Conservation (phyloP, 2,329 filamentous ascomycete genomes). For the Sclerotinia glacialis region DNA sequence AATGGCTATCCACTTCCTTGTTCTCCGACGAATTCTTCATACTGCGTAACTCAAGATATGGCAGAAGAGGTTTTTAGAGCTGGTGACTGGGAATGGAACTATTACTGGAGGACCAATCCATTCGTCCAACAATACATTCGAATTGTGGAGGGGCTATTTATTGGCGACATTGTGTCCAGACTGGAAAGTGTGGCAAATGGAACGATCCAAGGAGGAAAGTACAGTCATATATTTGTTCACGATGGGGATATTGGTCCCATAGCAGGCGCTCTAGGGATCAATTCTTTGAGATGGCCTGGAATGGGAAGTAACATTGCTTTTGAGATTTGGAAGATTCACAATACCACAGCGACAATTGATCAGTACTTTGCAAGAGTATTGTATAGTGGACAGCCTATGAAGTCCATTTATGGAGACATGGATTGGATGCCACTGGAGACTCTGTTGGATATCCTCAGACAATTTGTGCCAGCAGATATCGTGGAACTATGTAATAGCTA, state of each 20-base stretch:
- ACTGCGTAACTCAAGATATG: constrained; percentile 40
- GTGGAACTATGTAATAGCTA: constrained; percentile 17
- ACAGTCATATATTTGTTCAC: constrained; percentile 40
- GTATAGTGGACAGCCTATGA: constrained; percentile 33
- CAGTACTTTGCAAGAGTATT: constrained; percentile 34
- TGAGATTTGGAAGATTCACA: constrained; percentile 40
- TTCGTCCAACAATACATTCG: constrained; percentile 42
- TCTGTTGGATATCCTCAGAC: constrained; percentile 26
- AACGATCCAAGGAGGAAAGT: constrained; percentile 28
- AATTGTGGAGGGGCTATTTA: constrained; percentile 42
- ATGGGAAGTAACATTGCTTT: constrained; percentile 43
- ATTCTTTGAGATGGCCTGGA: constrained; percentile 42
- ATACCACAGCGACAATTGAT: not conserved
- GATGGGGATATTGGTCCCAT: constrained; percentile 42
- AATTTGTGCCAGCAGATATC: constrained; percentile 33
- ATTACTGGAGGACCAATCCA: constrained; percentile 42
- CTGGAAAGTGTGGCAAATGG: constrained; percentile 37
- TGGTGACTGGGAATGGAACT: constrained; percentile 45
- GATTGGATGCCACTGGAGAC: constrained; percentile 31
- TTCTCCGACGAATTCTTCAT: constrained; percentile 32
- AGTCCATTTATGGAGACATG: constrained; percentile 31
- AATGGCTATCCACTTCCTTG: constrained; percentile 43
- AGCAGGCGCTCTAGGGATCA: constrained; percentile 39
- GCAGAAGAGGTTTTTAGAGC: constrained; percentile 43
- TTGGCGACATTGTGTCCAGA: constrained; percentile 40